Evolutionary conservation across 371 early-diverging fungal genomes (phyloP), one percentile per base, ranked within the genome.

Genomic region (Thermomucor indicae-seudaticae): DNA sequence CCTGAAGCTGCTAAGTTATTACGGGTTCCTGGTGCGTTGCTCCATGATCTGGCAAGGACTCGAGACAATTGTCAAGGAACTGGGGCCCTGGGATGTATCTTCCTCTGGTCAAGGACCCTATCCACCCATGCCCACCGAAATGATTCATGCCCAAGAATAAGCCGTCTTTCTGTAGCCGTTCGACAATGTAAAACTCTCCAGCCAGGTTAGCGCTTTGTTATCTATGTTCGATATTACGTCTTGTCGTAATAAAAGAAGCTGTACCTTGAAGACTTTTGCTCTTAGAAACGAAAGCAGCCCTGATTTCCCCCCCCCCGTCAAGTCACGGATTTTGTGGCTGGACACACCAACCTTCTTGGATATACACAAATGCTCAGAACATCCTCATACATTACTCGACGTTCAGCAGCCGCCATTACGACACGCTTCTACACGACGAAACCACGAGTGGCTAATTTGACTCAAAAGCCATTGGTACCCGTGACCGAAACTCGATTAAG

Each of bases 341-440:
- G n/a, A n/a, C n/a, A n/a, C n/a, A n/a, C n/a, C 29, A 44, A 44
- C 31, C 41, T 49, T 49, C 24, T 39, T 19, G 12, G 23, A 32
- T 38, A 19, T 24, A 37, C 27, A 32, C 22, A 32, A 11, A 32
- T 37, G 4, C 44, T 23, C 16, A 11, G 23, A 27, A 19, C 39
- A 57, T 57, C 49, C 30, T 45, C 27, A 55, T 49, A 46, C 41
- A 47, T 39, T 22, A 62, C 43, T 51, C 54, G 37, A 44, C 58
- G 16, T 39, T 12, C 47, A 8, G 27, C 53, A 4, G 38, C 16
- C 30, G 23, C 25, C 27, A 29, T 29, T 32, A 11, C 53, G 31
- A 23, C 39, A 38, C 70, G 75, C 35, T 54, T 53, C 32, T 74
- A 74, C 62, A 71, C 75, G 5, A 70, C 75, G 37, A 74, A 74